phyloP scores from a whole-genome alignment of 495 filamentous ascomycete genomes.

The Talaromyces liani region DNA sequence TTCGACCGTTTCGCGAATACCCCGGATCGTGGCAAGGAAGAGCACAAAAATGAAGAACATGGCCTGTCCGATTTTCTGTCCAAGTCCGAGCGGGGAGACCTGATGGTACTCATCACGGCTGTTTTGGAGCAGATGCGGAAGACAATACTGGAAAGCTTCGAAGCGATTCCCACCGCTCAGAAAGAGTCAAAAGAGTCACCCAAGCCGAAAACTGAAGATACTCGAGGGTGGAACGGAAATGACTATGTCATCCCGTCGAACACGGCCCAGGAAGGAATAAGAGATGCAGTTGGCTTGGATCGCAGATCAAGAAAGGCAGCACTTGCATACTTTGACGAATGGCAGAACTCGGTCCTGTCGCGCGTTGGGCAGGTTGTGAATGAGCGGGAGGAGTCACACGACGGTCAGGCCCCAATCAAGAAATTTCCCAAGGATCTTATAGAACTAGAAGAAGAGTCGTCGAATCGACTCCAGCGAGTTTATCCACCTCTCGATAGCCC shows the following conservation, averaged over 20 bases:
- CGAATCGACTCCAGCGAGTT: slow-evolving; percentile 19
- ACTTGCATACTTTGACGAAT: slow-evolving; percentile 55
- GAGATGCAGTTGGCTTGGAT: neutral
- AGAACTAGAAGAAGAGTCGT: neutral
- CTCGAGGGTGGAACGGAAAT: neutral
- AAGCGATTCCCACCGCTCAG: slow-evolving; percentile 12
- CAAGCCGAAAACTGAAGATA: slow-evolving; percentile 9
- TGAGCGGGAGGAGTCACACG: slow-evolving; percentile 35
- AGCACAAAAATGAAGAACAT: slow-evolving; percentile 18
- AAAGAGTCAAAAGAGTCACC: neutral
- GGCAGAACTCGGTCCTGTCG: slow-evolving; percentile 52
- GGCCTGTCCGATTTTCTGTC: slow-evolving; percentile 44
- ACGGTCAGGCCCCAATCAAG: slow-evolving; percentile 7
- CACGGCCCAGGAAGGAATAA: neutral
- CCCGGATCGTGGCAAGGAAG: neutral
- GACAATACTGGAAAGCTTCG: slow-evolving; percentile 31
- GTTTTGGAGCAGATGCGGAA: slow-evolving; percentile 39
- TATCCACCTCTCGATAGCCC: slow-evolving; percentile 40
- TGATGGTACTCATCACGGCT: slow-evolving; percentile 39
- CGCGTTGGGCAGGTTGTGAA: slow-evolving; percentile 62
- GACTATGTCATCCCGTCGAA: neutral
- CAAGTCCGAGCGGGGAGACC: slow-evolving; percentile 40
- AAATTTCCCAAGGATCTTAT: neutral
- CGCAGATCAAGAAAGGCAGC: slow-evolving; percentile 23
- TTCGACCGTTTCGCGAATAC: neutral